Base-by-base conservation (phyloP, 106 monocot species). In the Platanthera guangdongensis region DNA sequence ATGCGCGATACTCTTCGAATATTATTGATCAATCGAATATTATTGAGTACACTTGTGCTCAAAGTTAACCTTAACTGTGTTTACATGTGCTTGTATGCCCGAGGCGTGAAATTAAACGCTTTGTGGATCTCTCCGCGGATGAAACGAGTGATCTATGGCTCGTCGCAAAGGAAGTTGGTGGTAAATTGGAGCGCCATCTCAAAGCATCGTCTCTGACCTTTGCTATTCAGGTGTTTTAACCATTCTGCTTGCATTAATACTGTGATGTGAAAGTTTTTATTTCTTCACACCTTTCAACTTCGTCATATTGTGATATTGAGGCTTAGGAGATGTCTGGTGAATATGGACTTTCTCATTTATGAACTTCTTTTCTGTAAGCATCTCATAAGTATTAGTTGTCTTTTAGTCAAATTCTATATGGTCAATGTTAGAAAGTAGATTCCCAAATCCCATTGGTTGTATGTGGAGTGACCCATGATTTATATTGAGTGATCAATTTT, bases 81-180 rank as follows among this genome's bases (percentile, higher is more conserved):
- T 16, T 67, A 99, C 92, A 99, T 87, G 99, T 99, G 21, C 94
- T 99, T 78, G 87, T 99, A 64, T 94, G 94, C 72, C 88, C 94
- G 77, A 88, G 82, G 76, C 99, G 99, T 74, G 92, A 87, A 85
- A 94, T 99, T 51, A 99, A 88, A 77, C 87, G 99, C 47, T 94
- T 90, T 86, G 55, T 82, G 74, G 92, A 94, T 78, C 92, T 99
- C 28, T 92, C 75, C 72, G 80, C 81, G 74, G 90, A 92, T 18
- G 94, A 99, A 82, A 87, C 77, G 48, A 86, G 72, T 77, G 92
- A 99, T 77, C 67, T 99, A 63, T 99, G 99, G 99, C 76, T 88
- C 67, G 81, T 86, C 57, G 99, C 99, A 63, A 82, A 94, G 71
- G 81, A 88, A 81, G 78, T 99, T 72, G 99, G 99, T 73, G 73